Conservation (phyloP, 176 grass and related monocot genomes). For the Hyparrhenia diplandra region DNA sequence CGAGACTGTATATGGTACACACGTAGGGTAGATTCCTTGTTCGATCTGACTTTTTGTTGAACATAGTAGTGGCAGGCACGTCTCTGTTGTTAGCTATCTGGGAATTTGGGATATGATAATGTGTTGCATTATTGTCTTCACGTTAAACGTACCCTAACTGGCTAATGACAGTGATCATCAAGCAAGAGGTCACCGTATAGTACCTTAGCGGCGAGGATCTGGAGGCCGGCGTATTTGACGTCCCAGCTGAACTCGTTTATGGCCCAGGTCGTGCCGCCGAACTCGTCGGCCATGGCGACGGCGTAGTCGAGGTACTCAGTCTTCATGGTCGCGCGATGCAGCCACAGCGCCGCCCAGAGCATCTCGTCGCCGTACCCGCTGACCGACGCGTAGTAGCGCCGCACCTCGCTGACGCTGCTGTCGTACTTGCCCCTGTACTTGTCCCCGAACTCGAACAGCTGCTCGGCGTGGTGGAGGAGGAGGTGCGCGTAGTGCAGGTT, state of each 20-base stretch:
- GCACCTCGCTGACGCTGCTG: conserved; percentile 26
- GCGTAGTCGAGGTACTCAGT: conserved; percentile 42
- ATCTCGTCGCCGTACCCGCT: conserved; percentile 67
- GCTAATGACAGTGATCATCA: not conserved
- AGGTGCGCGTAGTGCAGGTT: conserved; percentile 24
- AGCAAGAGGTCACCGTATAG: not conserved
- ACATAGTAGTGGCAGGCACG: too few species aligned
- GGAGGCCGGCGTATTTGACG: conserved; percentile 57
- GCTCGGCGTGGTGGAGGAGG: conserved; percentile 33
- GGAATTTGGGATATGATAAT: too few species aligned
- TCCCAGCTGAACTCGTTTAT: conserved; percentile 71
- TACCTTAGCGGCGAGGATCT: conserved; percentile 48
- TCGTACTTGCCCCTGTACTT: conserved; percentile 50
- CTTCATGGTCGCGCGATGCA: conserved; percentile 43
- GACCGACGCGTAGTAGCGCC: conserved; percentile 49
- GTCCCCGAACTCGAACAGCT: conserved; percentile 49
- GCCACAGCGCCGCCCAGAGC: conserved; percentile 61
- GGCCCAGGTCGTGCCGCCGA: conserved; percentile 49
- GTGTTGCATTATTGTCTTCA: too few species aligned
- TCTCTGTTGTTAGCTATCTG: too few species aligned
- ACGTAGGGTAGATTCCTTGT: too few species aligned
- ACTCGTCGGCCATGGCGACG: conserved; percentile 26
- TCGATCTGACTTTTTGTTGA: too few species aligned
- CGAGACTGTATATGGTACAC: too few species aligned
- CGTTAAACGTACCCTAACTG: not conserved